Percentiles rank a stretch among this genome's conserved stretches.
Evolutionary conservation across 306 rosid species (phyloP).

Genomic region (Castanospermum australe): DNA sequence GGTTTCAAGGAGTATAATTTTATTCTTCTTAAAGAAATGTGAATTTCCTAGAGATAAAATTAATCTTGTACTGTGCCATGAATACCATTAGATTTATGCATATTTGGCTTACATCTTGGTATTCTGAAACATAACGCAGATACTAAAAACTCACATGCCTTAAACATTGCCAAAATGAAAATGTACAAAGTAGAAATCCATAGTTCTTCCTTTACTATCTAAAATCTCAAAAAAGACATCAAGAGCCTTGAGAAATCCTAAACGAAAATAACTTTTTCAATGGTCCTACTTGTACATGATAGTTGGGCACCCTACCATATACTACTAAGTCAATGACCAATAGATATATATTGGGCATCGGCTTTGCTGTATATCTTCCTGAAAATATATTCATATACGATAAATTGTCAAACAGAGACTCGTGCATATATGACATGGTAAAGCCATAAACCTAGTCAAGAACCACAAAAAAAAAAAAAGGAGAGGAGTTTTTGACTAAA

Average conservation of each 20-base stretch:
- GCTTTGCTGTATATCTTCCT: neutral
- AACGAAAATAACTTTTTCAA: neutral
- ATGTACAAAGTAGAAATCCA: neutral
- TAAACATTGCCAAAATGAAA: neutral
- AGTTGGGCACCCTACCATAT: neutral
- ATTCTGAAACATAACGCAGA: neutral
- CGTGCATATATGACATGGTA: neutral
- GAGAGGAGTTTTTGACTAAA: neutral
- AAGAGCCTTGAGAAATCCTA: neutral
- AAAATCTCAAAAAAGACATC: neutral
- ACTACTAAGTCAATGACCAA: neutral
- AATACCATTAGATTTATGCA: neutral
- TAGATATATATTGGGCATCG: neutral
- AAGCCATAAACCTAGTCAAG: neutral
- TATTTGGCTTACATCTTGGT: neutral
- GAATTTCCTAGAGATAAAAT: too few species aligned
- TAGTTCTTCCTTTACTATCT: neutral
- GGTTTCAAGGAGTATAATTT: neutral
- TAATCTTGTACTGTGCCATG: too few species aligned
- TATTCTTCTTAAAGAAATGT: too few species aligned
- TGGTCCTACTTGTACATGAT: neutral
- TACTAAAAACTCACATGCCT: neutral
- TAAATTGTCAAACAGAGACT: neutral
- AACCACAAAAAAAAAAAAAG: neutral
- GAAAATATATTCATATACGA: neutral